Evolutionary conservation across 2,329 filamentous ascomycete genomes (phyloP), one percentile per base, ranked within the genome.

Genomic region (Colletotrichum orbiculare): DNA sequence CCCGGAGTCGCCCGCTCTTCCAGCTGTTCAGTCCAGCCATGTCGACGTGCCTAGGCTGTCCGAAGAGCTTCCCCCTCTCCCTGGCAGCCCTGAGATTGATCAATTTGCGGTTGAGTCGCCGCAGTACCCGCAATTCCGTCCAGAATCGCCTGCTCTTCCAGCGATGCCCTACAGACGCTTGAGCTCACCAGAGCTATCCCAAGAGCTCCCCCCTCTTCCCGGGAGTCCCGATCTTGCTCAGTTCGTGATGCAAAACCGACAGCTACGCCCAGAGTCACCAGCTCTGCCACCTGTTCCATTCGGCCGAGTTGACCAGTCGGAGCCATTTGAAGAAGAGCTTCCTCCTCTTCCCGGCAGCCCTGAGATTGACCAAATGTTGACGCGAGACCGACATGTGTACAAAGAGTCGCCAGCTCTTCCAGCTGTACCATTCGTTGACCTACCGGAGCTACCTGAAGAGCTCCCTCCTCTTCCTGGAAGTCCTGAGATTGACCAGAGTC

Each of bases 1-100:
- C 11, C n/a, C 38, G 35, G 54, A 67, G 15, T 41, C 67, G 11
- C 66, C 64, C 13, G 37, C 53, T 17, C 72, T 63, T n/a, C 60
- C 10, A 17, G 54, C 33, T 49, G 66, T 45, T 54, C 69, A 33
- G 37, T 35, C 13, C 48, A 33, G 43, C 11, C 25, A 25, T 25
- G 25, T 25, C 15, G 6, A 11, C 15, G 6, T 17, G 9, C 38
- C 15, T 17, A 17, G 25, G 25, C 25, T 25, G 25, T 5, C 25
- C 7, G 25, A 25, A 25, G 25, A 25, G 25, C 7, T 13, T 15
- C 38, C 38, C 7, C 3, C 37, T 54, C 17, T 39, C 9, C 38
- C 42, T 39, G 54, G 12, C 35, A 46, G 17, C 38, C 13, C 3
- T 9, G 43, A 6, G n/a, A 11, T 17, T 11, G 46, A 57, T 10